A percentile compares a stretch with the other conserved stretches of the same genome.
Conservation (phyloP, 1,139 yeast species). For the Blastobotrys persicus region DNA sequence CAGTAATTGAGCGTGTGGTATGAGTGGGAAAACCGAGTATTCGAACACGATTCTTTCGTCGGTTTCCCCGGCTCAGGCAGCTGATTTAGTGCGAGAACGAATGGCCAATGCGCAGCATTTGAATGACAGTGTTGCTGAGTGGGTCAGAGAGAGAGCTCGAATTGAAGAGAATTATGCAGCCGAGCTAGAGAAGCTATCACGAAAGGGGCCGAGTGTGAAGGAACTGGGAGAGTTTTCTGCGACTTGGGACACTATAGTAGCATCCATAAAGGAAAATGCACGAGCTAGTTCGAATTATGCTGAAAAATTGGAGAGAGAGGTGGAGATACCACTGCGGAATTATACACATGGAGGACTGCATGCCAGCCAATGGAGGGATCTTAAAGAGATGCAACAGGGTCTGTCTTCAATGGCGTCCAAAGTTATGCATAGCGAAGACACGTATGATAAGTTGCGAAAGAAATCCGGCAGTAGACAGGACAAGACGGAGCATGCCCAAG, state of each 20-base stretch:
- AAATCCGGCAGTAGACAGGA: slow-evolving; percentile 18
- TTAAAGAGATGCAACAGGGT: slow-evolving; percentile 32
- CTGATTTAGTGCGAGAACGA: slow-evolving; percentile 36
- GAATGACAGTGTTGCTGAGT: slow-evolving; percentile 37
- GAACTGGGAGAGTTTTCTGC: slow-evolving; percentile 36
- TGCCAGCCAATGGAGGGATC: slow-evolving; percentile 33
- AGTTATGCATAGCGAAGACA: slow-evolving; percentile 20
- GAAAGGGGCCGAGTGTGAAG: slow-evolving; percentile 23
- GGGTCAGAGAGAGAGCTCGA: slow-evolving; percentile 39
- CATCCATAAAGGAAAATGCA: slow-evolving; percentile 31
- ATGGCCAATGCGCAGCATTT: slow-evolving; percentile 31
- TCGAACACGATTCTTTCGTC: slow-evolving; percentile 34
- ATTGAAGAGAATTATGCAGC: slow-evolving; percentile 37
- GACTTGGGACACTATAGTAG: slow-evolving; percentile 35
- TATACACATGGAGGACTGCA: slow-evolving; percentile 19
- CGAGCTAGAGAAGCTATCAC: slow-evolving; percentile 37
- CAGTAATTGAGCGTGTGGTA: neutral
- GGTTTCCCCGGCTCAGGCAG: slow-evolving; percentile 34
- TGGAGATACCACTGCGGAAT: slow-evolving; percentile 35
- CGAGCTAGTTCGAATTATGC: slow-evolving; percentile 34
- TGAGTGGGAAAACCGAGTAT: slow-evolving; percentile 27
- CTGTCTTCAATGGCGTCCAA: slow-evolving; percentile 30
- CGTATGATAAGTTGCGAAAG: slow-evolving; percentile 22
- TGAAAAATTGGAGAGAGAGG: slow-evolving; percentile 34
- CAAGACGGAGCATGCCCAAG: slow-evolving; percentile 28